Conservation (phyloP, 306 rosid genomes). For the Luffa aegyptiaca region DNA sequence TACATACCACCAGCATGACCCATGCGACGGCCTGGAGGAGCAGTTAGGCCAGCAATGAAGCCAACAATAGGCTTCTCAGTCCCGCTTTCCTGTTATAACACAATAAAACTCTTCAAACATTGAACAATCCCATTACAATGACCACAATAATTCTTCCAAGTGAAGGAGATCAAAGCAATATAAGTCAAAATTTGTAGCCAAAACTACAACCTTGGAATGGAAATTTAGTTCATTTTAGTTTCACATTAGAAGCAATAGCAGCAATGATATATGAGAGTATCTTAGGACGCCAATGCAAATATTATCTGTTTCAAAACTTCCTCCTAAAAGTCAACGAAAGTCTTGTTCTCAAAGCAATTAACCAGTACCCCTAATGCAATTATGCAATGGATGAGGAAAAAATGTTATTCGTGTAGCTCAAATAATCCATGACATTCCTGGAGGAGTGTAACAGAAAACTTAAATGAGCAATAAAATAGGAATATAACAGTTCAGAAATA, state of each 20-base stretch:
- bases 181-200: background rate
- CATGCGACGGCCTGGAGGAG: constrained; percentile 99
- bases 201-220: background rate
- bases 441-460: background rate
- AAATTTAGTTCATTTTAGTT: background rate
- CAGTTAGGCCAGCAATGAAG: constrained; percentile 96
- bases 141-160: background rate
- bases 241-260: background rate
- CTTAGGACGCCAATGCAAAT: background rate
- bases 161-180: background rate
- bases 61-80: constrained; percentile 93
- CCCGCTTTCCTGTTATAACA: constrained; percentile 72
- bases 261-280: background rate
- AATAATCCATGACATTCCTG: background rate
- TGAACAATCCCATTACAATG: background rate
- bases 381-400: background rate
- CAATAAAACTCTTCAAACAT: constrained; percentile 9
- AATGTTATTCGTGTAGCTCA: background rate
- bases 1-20: constrained; percentile 95
- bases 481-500: background rate
- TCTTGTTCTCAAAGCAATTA: background rate
- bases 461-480: background rate
- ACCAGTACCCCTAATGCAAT: background rate
- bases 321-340: background rate
- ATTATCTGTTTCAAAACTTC: background rate